A percentile compares a stretch with the other conserved stretches of the same genome.
Evolutionary conservation across 1,284 basidiomycete genomes (phyloP).

Genomic region (Ustilago vetiveriae): DNA sequence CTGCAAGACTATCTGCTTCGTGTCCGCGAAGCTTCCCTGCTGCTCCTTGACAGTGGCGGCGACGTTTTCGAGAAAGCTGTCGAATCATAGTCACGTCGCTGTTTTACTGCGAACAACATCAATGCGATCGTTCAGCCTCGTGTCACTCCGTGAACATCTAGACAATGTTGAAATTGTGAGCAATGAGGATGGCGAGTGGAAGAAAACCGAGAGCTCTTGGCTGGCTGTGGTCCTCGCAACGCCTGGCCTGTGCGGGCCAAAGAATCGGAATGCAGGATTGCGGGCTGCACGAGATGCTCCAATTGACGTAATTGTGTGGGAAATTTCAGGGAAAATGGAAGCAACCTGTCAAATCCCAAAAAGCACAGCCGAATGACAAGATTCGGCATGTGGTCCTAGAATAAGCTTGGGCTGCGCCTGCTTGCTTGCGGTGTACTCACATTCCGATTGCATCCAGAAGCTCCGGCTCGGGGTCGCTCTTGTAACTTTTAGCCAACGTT

Average conservation of each 20-base stretch:
- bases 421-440: too few species aligned
- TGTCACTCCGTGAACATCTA: too few species aligned
- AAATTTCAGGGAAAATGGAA: neutral
- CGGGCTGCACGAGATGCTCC: neutral
- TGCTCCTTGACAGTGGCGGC: conserved; percentile 35
- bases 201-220: neutral
- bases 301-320: neutral
- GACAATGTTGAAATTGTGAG: too few species aligned
- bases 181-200: too few species aligned
- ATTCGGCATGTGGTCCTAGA: neutral
- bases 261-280: neutral
- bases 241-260: neutral
- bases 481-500: too few species aligned
- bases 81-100: conserved; percentile 14
- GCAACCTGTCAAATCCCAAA: too few species aligned
- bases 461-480: too few species aligned
- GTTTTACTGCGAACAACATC: too few species aligned
- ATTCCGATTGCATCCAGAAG: too few species aligned
- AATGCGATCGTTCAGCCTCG: too few species aligned
- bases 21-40: conserved; percentile 56
- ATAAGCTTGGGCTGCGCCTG: neutral
- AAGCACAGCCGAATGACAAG: neutral
- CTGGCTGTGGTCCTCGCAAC: too few species aligned
- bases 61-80: conserved; percentile 45
- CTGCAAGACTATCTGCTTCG: conserved; percentile 59